Evolutionary conservation across 1,284 basidiomycete species (phyloP), one percentile per base, ranked within the genome.

Genomic region (Puccinia brachypodii): DNA sequence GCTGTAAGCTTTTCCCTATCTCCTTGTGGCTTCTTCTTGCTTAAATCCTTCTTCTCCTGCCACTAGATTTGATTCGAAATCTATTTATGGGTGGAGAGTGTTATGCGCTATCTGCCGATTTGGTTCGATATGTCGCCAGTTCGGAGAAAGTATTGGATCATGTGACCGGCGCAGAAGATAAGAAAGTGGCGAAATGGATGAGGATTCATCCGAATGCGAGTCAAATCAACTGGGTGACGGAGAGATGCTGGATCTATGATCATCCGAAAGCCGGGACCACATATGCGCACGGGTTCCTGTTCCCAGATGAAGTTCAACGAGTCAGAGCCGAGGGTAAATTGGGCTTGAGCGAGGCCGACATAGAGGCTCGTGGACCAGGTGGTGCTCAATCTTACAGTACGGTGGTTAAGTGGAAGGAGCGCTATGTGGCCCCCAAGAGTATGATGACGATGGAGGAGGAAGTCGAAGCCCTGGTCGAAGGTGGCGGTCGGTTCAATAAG

Each of bases 211-310:
- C 96, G 0, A 90, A 92, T 69, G 90, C 92, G 14, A 88, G 90
- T 47, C 89, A 92, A 83, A 91, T 99, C 53, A 90, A 94, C 76
- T 98, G 95, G 95, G 90, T 90, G 40, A 92, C 93, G 84, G 96
- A 99, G 86, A 91, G 92, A 38, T 98, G 96, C 87, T 98, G 94
- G 94, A 95, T 99, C 84, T 98, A 99, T 87, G 96, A 99, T 87
- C 96, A 98, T 87, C 96, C 96, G 0, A 92, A 94, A 76, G 91
- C 93, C 2, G 92, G 93, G 69, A 98, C 96, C 91, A 82, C 87
- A 19, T 98, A 98, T 86, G 92, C 94, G 4, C 96, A 98, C 87
- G 96, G 96, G 0, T 99, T 94, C 88, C 88, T 98, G n/a, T 99
- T 96, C 88, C 96, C 96, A 0, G 94, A 95, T 31, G 92, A 96